Evolutionary conservation across 2,329 filamentous ascomycete species (phyloP), one percentile per base, ranked within the genome.

Genomic region (Claviceps digitariae): DNA sequence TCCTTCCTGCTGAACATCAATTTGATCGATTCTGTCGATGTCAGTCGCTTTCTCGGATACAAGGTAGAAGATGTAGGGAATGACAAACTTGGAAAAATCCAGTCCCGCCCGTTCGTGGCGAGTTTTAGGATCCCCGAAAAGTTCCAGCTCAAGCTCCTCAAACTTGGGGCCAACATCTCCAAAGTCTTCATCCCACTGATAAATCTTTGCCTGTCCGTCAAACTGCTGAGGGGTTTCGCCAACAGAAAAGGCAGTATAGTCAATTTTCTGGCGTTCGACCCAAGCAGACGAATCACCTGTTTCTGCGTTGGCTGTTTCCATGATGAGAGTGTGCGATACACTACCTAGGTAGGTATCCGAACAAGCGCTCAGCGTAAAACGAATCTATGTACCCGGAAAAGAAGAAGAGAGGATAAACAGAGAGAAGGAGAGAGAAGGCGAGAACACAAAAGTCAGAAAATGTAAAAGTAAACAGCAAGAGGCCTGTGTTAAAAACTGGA

Each of bases 101-200:
- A 82, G 72, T 3, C 86, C 87, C 1, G 71, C 58, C 50, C 74
- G 68, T 51, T 69, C 62, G 51, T 64, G 65, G 29, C 78, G 72
- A 47, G 78, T 73, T 6, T 72, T 69, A 0, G 78, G 74, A 53
- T 72, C 66, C 4, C 82, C 82, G 55, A 94, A 98, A 7, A 98
- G 79, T 60, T 84, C 73, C 8, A 76, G 60, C 72, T 97, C 91
- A 0, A 98, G 78, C 48, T 81, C 78, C 0, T 77, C 72, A 52
- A 83, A 78, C 50, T 73, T 74, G 0, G 90, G 90, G 7, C 85
- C 91, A 52, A 98, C 74, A 43, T 97, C 91, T 2, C 91, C 93
- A 59, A 78, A 87, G 2, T 95, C 88, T 12, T 90, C 89, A 20
- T 82, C 76, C 86, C 87, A 97, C 62, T 90, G 81, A 61, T 97